Conservation (phyloP, 2,329 filamentous ascomycete species). For the Zarea fungicola region DNA sequence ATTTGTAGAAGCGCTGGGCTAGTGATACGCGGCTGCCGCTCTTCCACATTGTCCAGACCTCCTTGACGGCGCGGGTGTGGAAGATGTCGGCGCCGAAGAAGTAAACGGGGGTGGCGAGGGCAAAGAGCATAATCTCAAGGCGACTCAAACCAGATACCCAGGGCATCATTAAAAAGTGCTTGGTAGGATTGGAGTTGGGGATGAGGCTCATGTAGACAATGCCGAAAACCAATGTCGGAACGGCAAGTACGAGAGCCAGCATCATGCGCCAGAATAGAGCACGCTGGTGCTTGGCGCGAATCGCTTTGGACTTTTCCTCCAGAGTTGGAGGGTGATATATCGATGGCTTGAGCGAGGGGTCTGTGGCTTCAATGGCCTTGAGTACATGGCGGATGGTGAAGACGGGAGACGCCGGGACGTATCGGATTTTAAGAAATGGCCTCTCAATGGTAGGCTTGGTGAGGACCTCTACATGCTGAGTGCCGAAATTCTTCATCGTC, state of each 20-base stretch:
- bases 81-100: conserved; percentile 83
- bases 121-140: conserved; percentile 72
- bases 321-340: conserved; percentile 78
- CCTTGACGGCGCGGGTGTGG: conserved; percentile 72
- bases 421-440: conserved; percentile 66
- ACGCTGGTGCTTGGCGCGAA: conserved; percentile 65
- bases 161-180: conserved; percentile 63
- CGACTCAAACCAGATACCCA: conserved; percentile 70
- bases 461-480: conserved; percentile 46
- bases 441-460: conserved; percentile 51
- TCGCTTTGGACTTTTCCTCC: conserved; percentile 71
- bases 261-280: conserved; percentile 65
- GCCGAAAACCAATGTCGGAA: conserved; percentile 82
- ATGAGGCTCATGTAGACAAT: conserved; percentile 89
- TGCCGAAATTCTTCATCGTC: conserved; percentile 48
- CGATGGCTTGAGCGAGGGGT: conserved; percentile 60
- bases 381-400: conserved; percentile 76
- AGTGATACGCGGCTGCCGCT: conserved; percentile 67
- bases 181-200: conserved; percentile 49
- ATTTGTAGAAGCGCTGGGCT: conserved; percentile 75
- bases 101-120: conserved; percentile 81
- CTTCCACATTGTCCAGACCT: conserved; percentile 73
- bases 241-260: conserved; percentile 62
- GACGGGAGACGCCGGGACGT: conserved; percentile 59
- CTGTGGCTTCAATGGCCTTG: conserved; percentile 57